Conservation (phyloP, 495 filamentous ascomycete genomes). For the Xylaria sp. region DNA sequence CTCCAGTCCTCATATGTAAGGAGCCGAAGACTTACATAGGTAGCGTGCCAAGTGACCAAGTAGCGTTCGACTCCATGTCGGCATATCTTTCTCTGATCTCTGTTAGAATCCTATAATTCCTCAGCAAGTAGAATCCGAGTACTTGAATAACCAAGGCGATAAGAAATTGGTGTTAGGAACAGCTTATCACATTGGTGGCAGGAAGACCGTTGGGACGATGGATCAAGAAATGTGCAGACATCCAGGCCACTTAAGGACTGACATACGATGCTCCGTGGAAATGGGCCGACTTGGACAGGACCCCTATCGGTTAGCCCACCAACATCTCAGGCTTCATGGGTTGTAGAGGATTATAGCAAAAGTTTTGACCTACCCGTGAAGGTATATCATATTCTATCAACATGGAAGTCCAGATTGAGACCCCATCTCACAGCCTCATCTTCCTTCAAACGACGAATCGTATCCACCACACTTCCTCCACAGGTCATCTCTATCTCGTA, state of each 20-base stretch:
- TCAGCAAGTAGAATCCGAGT: no score
- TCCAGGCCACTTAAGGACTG: not conserved
- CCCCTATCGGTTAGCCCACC: not conserved
- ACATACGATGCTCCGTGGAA: not conserved
- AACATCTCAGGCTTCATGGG: not conserved
- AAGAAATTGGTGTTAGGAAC: no score
- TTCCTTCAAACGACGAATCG: not conserved
- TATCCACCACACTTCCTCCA: no score
- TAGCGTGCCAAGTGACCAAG: no score
- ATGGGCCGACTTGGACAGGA: not conserved
- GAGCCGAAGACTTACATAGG: no score
- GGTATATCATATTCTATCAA: not conserved
- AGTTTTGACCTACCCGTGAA: not conserved
- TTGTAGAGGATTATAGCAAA: not conserved
- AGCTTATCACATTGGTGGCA: not conserved
- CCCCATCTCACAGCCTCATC: not conserved
- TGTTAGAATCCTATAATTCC: no score
- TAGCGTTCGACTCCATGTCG: no score
- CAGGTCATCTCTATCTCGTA: not conserved
- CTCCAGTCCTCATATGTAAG: no score
- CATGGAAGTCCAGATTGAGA: not conserved
- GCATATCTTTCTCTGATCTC: no score
- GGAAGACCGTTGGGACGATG: not conserved
- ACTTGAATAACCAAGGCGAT: no score
- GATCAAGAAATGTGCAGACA: not conserved